phyloP scores from a whole-genome alignment of 169 alveolate genomes.

The Besnoitia besnoiti region DNA sequence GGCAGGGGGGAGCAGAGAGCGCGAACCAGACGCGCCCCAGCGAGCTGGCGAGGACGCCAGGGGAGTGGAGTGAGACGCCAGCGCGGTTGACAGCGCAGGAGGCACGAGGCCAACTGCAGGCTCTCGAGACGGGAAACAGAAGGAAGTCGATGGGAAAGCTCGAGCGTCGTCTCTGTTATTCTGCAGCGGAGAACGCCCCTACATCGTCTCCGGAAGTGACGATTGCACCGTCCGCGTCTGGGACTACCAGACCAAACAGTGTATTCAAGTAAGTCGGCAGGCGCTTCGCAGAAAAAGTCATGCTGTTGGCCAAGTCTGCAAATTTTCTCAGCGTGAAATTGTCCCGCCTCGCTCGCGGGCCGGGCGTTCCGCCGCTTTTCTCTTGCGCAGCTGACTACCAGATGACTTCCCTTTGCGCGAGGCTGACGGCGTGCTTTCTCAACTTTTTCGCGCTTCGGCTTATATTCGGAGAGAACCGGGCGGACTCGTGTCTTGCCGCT shows the following conservation, averaged over 20 bases:
- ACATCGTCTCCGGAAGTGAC: slow-evolving; percentile 96
- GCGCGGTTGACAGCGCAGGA: no score
- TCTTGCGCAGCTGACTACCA: neutral
- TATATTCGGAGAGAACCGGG: neutral
- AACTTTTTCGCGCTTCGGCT: no score
- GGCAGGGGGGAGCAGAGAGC: no score
- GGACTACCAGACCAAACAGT: slow-evolving; percentile 98
- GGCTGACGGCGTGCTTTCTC: neutral
- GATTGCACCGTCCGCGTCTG: slow-evolving; percentile 97
- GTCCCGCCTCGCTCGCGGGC: neutral
- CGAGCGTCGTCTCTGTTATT: slow-evolving; percentile 61
- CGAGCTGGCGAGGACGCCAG: no score
- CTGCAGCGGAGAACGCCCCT: slow-evolving; percentile 91
- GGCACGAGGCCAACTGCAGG: no score
- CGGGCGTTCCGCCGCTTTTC: neutral
- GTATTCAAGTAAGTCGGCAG: slow-evolving; percentile 88
- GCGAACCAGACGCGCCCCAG: no score
- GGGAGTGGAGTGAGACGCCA: no score
- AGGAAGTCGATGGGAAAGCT: no score
- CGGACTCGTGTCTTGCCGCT: neutral
- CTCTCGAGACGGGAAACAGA: no score
- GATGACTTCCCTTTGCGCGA: neutral
- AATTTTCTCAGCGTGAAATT: neutral
- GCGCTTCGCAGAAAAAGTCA: no score
- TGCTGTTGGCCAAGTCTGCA: no score